These are phyloP conservation scores for Corchorus capsularis DNA, from an alignment of 345 rosid genomes.

Conservation along the genomic window DNA sequence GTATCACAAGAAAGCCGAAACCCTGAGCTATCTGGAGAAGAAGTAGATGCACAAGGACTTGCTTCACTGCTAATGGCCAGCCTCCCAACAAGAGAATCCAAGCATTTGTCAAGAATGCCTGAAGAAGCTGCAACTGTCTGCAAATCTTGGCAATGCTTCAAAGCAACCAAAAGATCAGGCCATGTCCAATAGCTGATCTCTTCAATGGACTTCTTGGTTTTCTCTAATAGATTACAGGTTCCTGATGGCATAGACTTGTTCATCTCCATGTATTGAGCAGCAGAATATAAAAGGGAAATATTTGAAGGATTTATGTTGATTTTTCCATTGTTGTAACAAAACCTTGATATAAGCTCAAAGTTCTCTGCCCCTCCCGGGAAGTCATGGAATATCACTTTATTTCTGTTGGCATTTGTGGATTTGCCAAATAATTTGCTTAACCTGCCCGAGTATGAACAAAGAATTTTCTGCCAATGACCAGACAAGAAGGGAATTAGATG, in stretches of 20 bases:
- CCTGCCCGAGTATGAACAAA: constrained; percentile 64
- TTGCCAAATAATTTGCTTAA: constrained; percentile 63
- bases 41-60: constrained; percentile 76
- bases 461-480: constrained; percentile 56
- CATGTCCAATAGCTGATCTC: constrained; percentile 74
- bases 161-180: constrained; percentile 69
- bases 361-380: constrained; percentile 83
- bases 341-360: constrained; percentile 75
- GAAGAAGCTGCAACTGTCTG: constrained; percentile 34
- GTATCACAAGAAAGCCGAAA: constrained; percentile 75
- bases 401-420: constrained; percentile 41
- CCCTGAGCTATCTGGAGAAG: constrained; percentile 77
- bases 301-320: constrained; percentile 56
- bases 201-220: constrained; percentile 63
- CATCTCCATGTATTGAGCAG: constrained; percentile 84
- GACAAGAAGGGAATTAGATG: constrained; percentile 17
- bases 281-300: constrained; percentile 55
- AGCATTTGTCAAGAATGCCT: constrained; percentile 41
- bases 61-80: constrained; percentile 55
- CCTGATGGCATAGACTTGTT: constrained; percentile 34
- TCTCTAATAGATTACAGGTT: constrained; percentile 46
- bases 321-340: constrained; percentile 74
- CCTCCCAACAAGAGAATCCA: constrained; percentile 67
- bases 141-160: constrained; percentile 69
- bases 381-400: constrained; percentile 78